These are phyloP conservation scores for Tilletiopsis washingtonensis DNA, from an alignment of 1,284 basidiomycete species.

Conservation along the genomic window DNA sequence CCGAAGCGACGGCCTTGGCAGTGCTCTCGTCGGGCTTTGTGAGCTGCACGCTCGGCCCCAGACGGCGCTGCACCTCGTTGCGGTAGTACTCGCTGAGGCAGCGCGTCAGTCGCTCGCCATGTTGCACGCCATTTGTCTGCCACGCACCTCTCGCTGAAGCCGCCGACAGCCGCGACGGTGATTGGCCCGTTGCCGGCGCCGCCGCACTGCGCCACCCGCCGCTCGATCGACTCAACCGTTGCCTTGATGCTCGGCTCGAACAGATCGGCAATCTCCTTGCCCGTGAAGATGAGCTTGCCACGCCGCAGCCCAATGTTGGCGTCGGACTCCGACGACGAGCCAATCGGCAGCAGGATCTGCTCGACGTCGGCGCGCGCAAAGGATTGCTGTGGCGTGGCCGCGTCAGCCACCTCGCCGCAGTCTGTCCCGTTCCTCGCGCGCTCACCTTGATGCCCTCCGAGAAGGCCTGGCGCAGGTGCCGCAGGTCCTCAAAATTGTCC, in stretches of 20 bases:
- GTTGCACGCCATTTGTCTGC: too few relatives aligned
- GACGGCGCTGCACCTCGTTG: not conserved
- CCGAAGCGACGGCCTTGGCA: slow-evolving; percentile 11
- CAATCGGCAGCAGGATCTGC: slow-evolving; percentile 10
- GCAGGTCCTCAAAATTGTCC: slow-evolving; percentile 11
- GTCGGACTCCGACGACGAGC: slow-evolving; percentile 8
- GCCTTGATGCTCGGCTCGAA: slow-evolving; percentile 11
- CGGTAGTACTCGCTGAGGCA: not conserved
- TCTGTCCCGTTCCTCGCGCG: not conserved
- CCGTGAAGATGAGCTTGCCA: slow-evolving; percentile 9
- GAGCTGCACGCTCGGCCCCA: slow-evolving; percentile 9
- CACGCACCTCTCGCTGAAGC: slow-evolving; percentile 4
- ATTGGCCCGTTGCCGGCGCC: not conserved
- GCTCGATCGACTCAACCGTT: slow-evolving; percentile 6
- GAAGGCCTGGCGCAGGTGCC: slow-evolving; percentile 7
- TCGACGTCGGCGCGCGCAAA: slow-evolving; percentile 8
- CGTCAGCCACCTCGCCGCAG: too few relatives aligned
- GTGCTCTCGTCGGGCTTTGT: slow-evolving; percentile 13
- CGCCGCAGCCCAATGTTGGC: slow-evolving; percentile 6
- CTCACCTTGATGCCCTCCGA: not conserved
- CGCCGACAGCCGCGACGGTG: slow-evolving; percentile 8
- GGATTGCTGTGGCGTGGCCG: slow-evolving; percentile 6
- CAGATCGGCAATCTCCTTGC: slow-evolving; percentile 8
- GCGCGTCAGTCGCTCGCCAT: not conserved
- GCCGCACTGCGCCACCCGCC: slow-evolving; percentile 1